A percentile compares a stretch with the other conserved stretches of the same genome.
These are phyloP conservation scores for Camellia lanceoleosa DNA, from an alignment of 148 eudicot genomes.

Conservation along the genomic window DNA sequence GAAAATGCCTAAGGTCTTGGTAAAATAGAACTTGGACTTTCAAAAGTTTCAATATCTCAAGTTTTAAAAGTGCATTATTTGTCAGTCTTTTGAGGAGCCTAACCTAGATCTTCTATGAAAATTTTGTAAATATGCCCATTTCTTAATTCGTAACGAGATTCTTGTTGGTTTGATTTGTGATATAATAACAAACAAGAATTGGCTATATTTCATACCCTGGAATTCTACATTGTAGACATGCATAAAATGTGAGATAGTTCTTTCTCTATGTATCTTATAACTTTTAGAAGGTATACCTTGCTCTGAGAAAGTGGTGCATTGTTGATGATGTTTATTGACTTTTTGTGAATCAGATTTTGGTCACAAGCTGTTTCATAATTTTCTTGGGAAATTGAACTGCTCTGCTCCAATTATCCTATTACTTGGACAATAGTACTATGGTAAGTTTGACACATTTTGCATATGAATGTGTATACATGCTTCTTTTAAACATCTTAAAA, in stretches of 20 bases:
- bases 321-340: neutral
- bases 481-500: neutral
- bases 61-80: neutral
- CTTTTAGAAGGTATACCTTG: neutral
- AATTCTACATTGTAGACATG: neutral
- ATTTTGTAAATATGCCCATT: neutral
- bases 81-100: neutral
- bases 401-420: conserved; percentile 5
- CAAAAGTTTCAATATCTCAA: too few relatives aligned
- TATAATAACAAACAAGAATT: neutral
- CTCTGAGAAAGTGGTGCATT: neutral
- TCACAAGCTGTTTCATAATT: neutral
- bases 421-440: conserved; percentile 11
- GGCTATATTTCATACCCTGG: neutral
- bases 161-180: too few relatives aligned
- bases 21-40: neutral
- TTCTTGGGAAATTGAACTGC: neutral
- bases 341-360: conserved; percentile 1
- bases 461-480: neutral
- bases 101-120: neutral
- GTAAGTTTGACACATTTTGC: neutral
- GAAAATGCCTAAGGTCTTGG: neutral
- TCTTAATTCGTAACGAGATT: neutral
- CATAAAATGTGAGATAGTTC: neutral
- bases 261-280: neutral